phyloP scores from a whole-genome alignment of 1,284 basidiomycete genomes.

The Meripilus lineatus region DNA sequence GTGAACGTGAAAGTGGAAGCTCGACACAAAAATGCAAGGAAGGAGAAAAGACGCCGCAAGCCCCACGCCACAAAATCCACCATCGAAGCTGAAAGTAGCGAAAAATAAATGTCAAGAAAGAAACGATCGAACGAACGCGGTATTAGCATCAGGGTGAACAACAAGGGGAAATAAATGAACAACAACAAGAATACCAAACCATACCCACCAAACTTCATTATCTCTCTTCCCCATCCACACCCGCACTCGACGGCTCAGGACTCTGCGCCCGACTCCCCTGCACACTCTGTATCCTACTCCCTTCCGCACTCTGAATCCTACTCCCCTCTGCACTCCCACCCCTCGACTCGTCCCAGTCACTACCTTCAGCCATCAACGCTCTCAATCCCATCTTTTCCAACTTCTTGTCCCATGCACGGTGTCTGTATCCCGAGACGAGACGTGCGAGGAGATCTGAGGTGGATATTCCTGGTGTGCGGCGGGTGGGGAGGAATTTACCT shows the following conservation, averaged over 20 bases:
- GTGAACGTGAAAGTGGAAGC: too few species aligned
- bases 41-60: too few species aligned
- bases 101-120: too few species aligned
- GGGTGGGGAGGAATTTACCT: conserved; percentile 95
- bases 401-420: conserved; percentile 86
- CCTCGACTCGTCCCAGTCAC: conserved; percentile 29
- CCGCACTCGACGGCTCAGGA: not conserved
- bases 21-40: too few species aligned
- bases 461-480: conserved; percentile 91
- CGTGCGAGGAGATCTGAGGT: conserved; percentile 91
- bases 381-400: conserved; percentile 79
- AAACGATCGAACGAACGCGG: too few species aligned
- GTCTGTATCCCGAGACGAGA: conserved; percentile 80
- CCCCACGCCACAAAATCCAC: too few species aligned
- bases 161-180: too few species aligned
- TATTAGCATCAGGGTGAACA: too few species aligned
- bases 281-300: not conserved
- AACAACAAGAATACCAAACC: too few species aligned
- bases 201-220: not conserved
- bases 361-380: conserved; percentile 49
- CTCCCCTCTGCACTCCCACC: conserved; percentile 8
- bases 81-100: too few species aligned
- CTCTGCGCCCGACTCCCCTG: conserved; percentile 5
- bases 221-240: not conserved
- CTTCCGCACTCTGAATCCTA: not conserved